Base-by-base conservation (phyloP, 306 rosid species). In the Oemleria cerasiformis region DNA sequence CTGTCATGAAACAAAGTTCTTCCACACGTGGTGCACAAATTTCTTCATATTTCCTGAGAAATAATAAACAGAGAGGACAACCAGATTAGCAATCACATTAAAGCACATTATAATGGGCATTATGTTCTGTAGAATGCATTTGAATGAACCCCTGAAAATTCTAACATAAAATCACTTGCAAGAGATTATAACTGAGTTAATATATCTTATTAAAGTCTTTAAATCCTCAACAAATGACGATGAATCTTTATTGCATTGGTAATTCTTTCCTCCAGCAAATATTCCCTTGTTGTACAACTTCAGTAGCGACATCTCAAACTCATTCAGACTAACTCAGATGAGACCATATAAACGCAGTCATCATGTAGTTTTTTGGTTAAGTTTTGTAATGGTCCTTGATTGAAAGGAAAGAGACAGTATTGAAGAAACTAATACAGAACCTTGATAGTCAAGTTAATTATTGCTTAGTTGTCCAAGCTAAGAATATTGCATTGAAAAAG, bases 1-100 rank as follows among this genome's bases (percentile, higher is more conserved):
- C 91, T 6, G 94, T 88, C 77, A 88, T 86, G 82, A 84, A 71
- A 55, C 94, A 88, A 75, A 86, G 82, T 19, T 84, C 91, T 68
- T 88, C 91, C 42, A 84, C 80, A 2, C 77, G 86, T 2, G 88
- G 94, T 10, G 91, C 86, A 76, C 83, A 84, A 55, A 84, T 80
- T 78, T 86, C 94, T 86, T 88, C 94, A 14, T 79, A 84, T 65
- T 88, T 88, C 83, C 94, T 88, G 51, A 30, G 38, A 63, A 59
- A 51, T 16, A 34, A 30, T 59, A 59, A 71, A 74, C 30, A 67
- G 72, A 8, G 60, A 17, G 34, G 44, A 72, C 48, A 79, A 47
- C 23, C 71, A 65, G 54, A 73, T 48, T 66, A 60, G 68, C 9
- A 3, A 34, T 67, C 56, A 8, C 12, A 23, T 12, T 54, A 19